phyloP scores from a whole-genome alignment of 2,329 filamentous ascomycete genomes.

The Gyromitra esculenta region DNA sequence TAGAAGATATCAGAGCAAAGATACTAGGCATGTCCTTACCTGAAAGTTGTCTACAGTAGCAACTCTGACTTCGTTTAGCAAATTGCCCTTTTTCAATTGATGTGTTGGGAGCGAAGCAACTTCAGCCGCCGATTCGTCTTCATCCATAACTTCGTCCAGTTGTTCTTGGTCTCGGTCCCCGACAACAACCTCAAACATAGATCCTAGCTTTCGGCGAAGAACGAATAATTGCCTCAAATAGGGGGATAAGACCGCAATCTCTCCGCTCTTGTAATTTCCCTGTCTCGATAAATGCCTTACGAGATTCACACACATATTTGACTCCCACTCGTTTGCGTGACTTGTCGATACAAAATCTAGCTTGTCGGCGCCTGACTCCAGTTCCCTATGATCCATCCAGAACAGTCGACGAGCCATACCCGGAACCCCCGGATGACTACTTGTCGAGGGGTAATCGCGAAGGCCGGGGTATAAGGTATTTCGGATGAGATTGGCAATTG shows the following conservation, averaged over 20 bases:
- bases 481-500: conserved; percentile 35
- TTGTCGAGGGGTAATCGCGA: conserved; percentile 64
- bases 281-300: conserved; percentile 63
- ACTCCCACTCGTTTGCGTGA: conserved; percentile 56
- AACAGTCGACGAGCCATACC: conserved; percentile 68
- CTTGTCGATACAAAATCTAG: conserved; percentile 51
- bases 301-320: conserved; percentile 59
- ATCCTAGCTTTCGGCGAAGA: conserved; percentile 55
- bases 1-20: conserved; percentile 55
- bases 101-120: conserved; percentile 72
- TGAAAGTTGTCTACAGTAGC: conserved; percentile 60
- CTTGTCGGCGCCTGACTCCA: conserved; percentile 60
- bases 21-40: conserved; percentile 56
- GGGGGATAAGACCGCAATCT: conserved; percentile 64
- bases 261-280: conserved; percentile 61
- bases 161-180: conserved; percentile 59
- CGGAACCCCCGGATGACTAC: conserved; percentile 63
- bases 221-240: conserved; percentile 59
- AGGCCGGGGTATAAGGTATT: conserved; percentile 65
- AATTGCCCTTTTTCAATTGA: conserved; percentile 76
- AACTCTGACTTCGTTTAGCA: conserved; percentile 61
- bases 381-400: conserved; percentile 69
- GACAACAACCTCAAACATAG: conserved; percentile 59
- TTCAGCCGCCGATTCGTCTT: conserved; percentile 67
- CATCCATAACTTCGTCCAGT: conserved; percentile 49